Base-by-base conservation (phyloP, 257 asterid species). In the Ilex asprella region DNA sequence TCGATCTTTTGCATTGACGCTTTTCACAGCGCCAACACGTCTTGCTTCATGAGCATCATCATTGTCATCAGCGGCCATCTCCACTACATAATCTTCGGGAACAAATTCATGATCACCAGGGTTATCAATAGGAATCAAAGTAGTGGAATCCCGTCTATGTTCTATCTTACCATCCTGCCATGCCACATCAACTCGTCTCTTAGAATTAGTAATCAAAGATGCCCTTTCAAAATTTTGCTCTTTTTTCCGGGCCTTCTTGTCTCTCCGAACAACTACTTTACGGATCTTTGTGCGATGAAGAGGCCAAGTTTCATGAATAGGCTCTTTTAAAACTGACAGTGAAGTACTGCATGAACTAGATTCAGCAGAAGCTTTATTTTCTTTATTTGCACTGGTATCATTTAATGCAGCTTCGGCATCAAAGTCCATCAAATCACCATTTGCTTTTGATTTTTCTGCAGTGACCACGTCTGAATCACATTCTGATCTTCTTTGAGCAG, bases 71-170 rank as follows among this genome's bases (percentile, higher is more conserved):
- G 91, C 80, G 54, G 94, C 94, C 72, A 86, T 94, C 83, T 87
- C 97, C 68, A 94, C 94, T 39, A 94, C 95, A 70, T 94, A 94
- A 75, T 94, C 95, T 78, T 94, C 96, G 7, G 99, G 87, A 65
- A 94, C 95, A 73, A 94, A 94, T 75, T 94, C 99, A 71, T 94
- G 97, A 79, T 94, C 97, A 39, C 97, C 99, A 6, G 97, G 99
- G 74, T 78, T 90, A 62, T 90, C 97, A 46, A 94, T 80, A 54
- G 96, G 95, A 72, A 90, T 86, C 74, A 94, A 75, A 76, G 86
- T 78, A 64, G 90, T 81, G 6, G 97, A 86, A 59, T 74, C 81
- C 75, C 88, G 55, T 53, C 79, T 82, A 32, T 59, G 74, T 74
- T 76, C 76, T 68, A 82, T 76, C n/a, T 76, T 78, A 62, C 99